Base-by-base conservation (phyloP, 768 basidiomycete genomes). In the Boletus reticulatus region DNA sequence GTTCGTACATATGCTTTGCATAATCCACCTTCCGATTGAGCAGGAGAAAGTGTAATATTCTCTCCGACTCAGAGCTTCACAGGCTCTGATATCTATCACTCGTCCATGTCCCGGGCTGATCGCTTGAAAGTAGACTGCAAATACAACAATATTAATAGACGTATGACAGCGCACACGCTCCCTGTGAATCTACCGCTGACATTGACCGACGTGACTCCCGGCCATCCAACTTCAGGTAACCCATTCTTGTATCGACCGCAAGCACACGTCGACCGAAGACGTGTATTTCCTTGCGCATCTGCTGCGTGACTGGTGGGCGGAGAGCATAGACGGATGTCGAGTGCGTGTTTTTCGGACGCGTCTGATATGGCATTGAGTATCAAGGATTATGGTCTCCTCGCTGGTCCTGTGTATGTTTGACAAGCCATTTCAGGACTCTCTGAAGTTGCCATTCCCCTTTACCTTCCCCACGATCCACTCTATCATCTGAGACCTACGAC, bases 251-350 rank as follows among this genome's bases (percentile, higher is more conserved):
- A 69, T 83, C 6, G 84, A 83, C 3, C 71, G 79, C 32, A 80
- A 77, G 56, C 85, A 84, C 58, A 77, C 82, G 2, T 72, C 74
- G 1, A 75, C 74, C 0, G 82, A 85, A 62, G 73, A 75, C 1
- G 75, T 84, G 16, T 76, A 74, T 44, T 81, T 84, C 72, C 72
- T 85, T n/a, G 73, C 79, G 0, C 66, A 76, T 59, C 63, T 84
- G 4, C 65, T 83, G 13, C 71, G 79, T 5, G 83, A 83, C 48
- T 84, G 77, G 78, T 73, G 66, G 29, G 45, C 38, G 34, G 53
- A 53, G 9, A 55, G n/a, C n/a, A n/a, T n/a, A n/a, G n/a, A n/a
- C n/a, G n/a, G 63, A 47, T 64, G 63, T 56, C 56, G 37, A 31
- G 50, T 43, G 34, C 56, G 56, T 13, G 49, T 64, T 20, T 59